Base-by-base conservation (phyloP, 1,284 basidiomycete species). In the Coniophora puteana region DNA sequence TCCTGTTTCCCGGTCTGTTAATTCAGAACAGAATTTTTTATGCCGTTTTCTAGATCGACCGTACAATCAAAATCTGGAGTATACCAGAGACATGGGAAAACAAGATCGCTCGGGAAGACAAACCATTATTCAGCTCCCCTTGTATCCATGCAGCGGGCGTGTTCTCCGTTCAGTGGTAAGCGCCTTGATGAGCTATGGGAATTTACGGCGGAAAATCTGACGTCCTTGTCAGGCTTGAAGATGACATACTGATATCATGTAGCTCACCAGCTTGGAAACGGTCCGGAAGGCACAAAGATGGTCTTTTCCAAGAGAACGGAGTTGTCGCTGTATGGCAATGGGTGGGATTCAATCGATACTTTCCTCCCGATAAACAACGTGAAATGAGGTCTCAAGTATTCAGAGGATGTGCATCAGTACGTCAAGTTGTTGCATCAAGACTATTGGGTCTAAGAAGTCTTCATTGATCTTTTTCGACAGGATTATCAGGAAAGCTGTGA, bases 401-500 rank as follows among this genome's bases (percentile, higher is more conserved):
- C 51, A 64, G 78, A 45, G 79, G 81, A 22, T 78, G 75, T 50
- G 71, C 74, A 40, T 77, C 78, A 36, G 83, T 85, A 57, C 40
- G 78, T 66, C 8, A 21, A n/a, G 26, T 8, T 32, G 13, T 32
- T 14, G 13, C 10, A 20, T 46, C 18, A 38, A 40, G n/a, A 36
- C 37, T n/a, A n/a, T n/a, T n/a, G n/a, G n/a, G n/a, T n/a, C n/a
- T n/a, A n/a, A n/a, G n/a, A n/a, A n/a, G n/a, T n/a, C n/a, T n/a
- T n/a, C n/a, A 31, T 41, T 52, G 27, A 48, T 24, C 5, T 10
- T 38, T 39, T 21, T 38, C 5, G 21, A 23, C 45, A 87, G 83
- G 83, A 87, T 55, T 87, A 78, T 56, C 77, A 78, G 52, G 77
- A 83, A 51, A 87, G 83, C 53, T 69, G 83, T 85, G 61, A 54